Evolutionary conservation across 108 stramenopile genomes (phyloP), one percentile per base, ranked within the genome.

Genomic region (Cyclotella cryptica): DNA sequence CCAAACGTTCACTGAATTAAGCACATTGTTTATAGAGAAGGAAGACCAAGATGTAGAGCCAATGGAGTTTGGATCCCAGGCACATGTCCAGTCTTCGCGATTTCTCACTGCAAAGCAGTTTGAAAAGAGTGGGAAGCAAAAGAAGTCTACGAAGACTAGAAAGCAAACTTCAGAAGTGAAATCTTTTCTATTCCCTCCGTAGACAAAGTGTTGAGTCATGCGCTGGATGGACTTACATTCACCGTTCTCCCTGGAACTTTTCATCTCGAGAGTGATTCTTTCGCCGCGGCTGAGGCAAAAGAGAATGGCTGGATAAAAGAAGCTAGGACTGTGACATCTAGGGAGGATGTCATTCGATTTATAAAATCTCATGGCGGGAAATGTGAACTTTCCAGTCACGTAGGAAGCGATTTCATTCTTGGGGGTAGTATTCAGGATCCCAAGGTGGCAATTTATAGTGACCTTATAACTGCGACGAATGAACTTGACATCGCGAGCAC

Each of bases 91-190:
- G 60, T 42, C 66, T 2, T 80, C 79, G 21, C 62, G 79, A 12
- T 95, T 95, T 68, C 71, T 89, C 57, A 95, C 93, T 21, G 88
- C 86, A 49, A 85, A 87, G 57, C 84, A 92, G 58, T 81, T 72
- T 54, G 65, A 68, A 28, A 55, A 67, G 44, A 73, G 59, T 60
- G n/a, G 66, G 8, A 60, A 64, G 51, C 22, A 83, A 85, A 78
- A 78, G 64, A 45, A 81, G 80, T 63, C 75, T 75, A 69, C 79
- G 80, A 66, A 57, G 21, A 24, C 76, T 46, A 60, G 60, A 28
- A 57, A 61, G 40, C 24, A 69, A 59, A 58, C 75, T 19, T 69
- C 65, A 42, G 77, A 54, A 69, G 57, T 78, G 47, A 72, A 77
- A 63, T 64, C 60, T 72, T 80, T 59, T 66, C 13, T 43, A 72